phyloP scores from a whole-genome alignment of 1,139 yeast species.

The Saccharomyces uvarum region DNA sequence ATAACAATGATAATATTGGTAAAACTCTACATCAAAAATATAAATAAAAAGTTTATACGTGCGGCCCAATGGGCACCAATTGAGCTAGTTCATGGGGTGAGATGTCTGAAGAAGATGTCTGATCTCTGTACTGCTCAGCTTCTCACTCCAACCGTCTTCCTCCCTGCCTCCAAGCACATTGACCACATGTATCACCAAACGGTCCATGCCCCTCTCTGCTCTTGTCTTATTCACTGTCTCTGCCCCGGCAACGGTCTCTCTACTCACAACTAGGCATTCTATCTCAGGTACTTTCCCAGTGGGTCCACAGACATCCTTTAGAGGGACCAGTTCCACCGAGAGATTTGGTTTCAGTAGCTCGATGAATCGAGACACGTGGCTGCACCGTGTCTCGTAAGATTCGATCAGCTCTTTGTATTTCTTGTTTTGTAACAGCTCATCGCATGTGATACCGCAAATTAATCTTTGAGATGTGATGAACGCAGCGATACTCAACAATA shows the following conservation, averaged over 20 bases:
- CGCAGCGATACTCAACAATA: constrained; percentile 65
- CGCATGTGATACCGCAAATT: constrained; percentile 80
- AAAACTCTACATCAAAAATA: not conserved
- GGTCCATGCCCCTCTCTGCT: constrained; percentile 44
- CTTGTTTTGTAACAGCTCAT: constrained; percentile 65
- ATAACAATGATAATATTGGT: not conserved
- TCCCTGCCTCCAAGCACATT: constrained; percentile 62
- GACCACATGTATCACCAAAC: constrained; percentile 51
- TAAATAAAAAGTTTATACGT: not conserved
- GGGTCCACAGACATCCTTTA: constrained; percentile 90
- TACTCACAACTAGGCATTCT: constrained; percentile 71
- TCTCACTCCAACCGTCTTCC: constrained; percentile 56
- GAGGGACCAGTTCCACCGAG: constrained; percentile 43
- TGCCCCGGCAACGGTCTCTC: constrained; percentile 76
- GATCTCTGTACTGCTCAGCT: constrained; percentile 70
- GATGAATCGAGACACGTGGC: constrained; percentile 44
- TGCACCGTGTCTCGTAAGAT: constrained; percentile 45
- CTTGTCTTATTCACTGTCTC: constrained; percentile 61
- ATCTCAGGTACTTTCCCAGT: constrained; percentile 73
- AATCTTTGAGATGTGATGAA: constrained; percentile 49
- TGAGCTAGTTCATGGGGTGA: not conserved
- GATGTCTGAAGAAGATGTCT: constrained; percentile 14
- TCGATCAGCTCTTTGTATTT: constrained; percentile 63
- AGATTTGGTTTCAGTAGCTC: constrained; percentile 40
- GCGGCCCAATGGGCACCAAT: too few relatives aligned